These are phyloP conservation scores for Claviceps sp. DNA, from an alignment of 2,329 filamentous ascomycete genomes.

Conservation along the genomic window DNA sequence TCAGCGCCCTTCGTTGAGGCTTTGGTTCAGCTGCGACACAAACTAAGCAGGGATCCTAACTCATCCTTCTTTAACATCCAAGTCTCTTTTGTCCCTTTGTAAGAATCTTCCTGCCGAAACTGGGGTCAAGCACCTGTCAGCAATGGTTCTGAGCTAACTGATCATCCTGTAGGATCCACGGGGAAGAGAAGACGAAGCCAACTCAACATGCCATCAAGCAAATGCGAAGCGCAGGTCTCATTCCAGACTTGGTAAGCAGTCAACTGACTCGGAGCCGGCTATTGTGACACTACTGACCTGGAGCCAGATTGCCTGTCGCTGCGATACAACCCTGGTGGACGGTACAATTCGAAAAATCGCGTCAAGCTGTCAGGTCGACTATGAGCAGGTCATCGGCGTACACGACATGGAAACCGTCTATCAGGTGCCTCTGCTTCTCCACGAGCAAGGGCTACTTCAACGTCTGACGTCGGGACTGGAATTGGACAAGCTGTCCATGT, in stretches of 20 bases:
- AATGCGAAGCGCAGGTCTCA: constrained; percentile 66
- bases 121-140: background rate
- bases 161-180: constrained; percentile 21
- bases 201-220: constrained; percentile 83
- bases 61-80: constrained; percentile 75
- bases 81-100: constrained; percentile 71
- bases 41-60: constrained; percentile 45
- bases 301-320: constrained; percentile 76
- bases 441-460: constrained; percentile 61
- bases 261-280: too few relatives aligned
- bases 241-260: constrained; percentile 50
- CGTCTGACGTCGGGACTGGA: constrained; percentile 53
- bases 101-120: background rate
- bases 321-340: constrained; percentile 60
- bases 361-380: constrained; percentile 74
- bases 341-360: constrained; percentile 77
- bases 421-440: constrained; percentile 74
- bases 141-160: background rate
- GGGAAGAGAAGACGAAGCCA: constrained; percentile 90
- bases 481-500: constrained; percentile 43
- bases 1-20: constrained; percentile 81
- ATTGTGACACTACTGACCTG: background rate
- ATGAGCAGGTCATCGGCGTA: constrained; percentile 77
- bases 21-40: constrained; percentile 61
- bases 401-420: constrained; percentile 84